Evolutionary conservation across 2,329 filamentous ascomycete species (phyloP).

Genomic region (Chrysoporthe puriensis): DNA sequence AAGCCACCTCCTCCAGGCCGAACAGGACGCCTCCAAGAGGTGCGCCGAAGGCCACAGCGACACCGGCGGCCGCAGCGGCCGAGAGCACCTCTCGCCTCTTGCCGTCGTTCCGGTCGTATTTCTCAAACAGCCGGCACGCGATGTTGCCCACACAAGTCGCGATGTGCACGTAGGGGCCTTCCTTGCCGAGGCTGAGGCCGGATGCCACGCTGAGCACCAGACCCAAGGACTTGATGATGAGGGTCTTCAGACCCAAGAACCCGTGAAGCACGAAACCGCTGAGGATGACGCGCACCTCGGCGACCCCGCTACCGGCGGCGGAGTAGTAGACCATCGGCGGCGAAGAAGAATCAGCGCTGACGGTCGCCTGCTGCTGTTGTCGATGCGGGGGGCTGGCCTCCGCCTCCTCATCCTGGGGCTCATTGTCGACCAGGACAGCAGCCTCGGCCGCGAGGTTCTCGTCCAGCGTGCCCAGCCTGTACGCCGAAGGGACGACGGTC

Average conservation of each 20-base stretch:
- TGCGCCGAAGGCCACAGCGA: slow-evolving; percentile 92
- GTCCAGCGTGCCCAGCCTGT: slow-evolving; percentile 85
- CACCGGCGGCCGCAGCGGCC: slow-evolving; percentile 86
- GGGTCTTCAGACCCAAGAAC: slow-evolving; percentile 85
- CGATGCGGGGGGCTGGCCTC: slow-evolving; percentile 43
- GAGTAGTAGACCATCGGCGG: slow-evolving; percentile 93
- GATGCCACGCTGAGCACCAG: slow-evolving; percentile 89
- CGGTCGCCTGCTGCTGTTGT: slow-evolving; percentile 33
- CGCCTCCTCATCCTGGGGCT: slow-evolving; percentile 47
- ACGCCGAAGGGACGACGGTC: slow-evolving; percentile 87
- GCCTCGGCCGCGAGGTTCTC: slow-evolving; percentile 82
- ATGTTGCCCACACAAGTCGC: slow-evolving; percentile 96
- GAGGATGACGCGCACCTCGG: slow-evolving; percentile 96
- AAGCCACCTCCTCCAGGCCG: slow-evolving; percentile 91
- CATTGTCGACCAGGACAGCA: slow-evolving; percentile 43
- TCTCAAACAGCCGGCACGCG: slow-evolving; percentile 87
- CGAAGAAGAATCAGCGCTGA: slow-evolving; percentile 39
- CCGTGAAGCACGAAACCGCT: slow-evolving; percentile 97
- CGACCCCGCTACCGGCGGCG: slow-evolving; percentile 92
- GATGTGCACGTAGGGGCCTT: slow-evolving; percentile 96
- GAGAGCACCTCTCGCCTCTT: slow-evolving; percentile 94
- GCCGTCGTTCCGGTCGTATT: slow-evolving; percentile 92
- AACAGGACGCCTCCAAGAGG: slow-evolving; percentile 88
- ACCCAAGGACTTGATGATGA: slow-evolving; percentile 82
- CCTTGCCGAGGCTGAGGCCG: slow-evolving; percentile 91